A percentile compares a stretch with the other conserved stretches of the same genome.
Evolutionary conservation across 805 yeast species (phyloP).

Genomic region (Ogataea degrootiae): DNA sequence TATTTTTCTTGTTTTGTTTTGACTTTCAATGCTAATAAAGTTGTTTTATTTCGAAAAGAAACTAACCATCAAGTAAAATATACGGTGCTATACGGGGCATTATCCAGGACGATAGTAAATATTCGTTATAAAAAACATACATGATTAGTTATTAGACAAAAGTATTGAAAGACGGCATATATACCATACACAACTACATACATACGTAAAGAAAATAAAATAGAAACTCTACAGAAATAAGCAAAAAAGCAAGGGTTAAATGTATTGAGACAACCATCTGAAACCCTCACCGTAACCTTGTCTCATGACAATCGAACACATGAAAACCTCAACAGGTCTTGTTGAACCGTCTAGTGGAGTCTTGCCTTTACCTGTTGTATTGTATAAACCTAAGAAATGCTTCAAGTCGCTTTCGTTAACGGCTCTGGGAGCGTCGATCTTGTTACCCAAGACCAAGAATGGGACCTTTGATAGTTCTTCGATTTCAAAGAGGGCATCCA

Average conservation of each 20-base stretch:
- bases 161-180: no score
- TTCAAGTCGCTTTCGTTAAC: slow-evolving; percentile 93
- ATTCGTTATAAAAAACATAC: no score
- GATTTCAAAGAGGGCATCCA: slow-evolving; percentile 87
- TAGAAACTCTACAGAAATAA: neutral
- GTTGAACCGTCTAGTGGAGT: slow-evolving; percentile 49
- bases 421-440: slow-evolving; percentile 91
- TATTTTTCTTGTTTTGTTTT: no score
- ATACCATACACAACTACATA: no score
- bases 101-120: no score
- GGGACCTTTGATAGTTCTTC: slow-evolving; percentile 90
- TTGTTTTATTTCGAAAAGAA: no score
- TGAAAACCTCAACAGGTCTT: slow-evolving; percentile 92
- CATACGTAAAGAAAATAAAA: neutral
- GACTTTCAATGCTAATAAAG: no score
- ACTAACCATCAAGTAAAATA: no score
- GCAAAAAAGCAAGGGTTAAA: slow-evolving; percentile 37
- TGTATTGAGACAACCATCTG: slow-evolving; percentile 96
- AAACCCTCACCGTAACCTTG: slow-evolving; percentile 98
- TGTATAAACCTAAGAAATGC: slow-evolving; percentile 79
- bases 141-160: no score
- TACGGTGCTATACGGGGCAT: no score
- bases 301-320: slow-evolving; percentile 98
- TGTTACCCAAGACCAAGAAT: slow-evolving; percentile 90
- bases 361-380: slow-evolving; percentile 87